Evolutionary conservation across 805 yeast genomes (phyloP).

Genomic region (Starmerella floris): DNA sequence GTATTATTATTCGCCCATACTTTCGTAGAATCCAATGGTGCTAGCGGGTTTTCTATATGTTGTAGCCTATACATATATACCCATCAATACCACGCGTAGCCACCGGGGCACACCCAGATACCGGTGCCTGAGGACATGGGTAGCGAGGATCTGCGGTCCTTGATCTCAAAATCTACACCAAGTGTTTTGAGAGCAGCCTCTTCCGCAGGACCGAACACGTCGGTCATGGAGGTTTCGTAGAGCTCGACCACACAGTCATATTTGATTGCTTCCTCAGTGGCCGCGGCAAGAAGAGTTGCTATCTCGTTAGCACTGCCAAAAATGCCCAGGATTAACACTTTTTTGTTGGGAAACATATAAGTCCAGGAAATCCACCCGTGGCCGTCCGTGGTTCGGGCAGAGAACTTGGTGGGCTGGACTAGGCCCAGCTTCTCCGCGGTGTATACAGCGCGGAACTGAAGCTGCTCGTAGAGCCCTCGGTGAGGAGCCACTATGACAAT

Average conservation of each 20-base stretch:
- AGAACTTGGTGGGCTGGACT: slow-evolving; percentile 5
- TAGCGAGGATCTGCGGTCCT: slow-evolving; percentile 4
- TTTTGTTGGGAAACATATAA: slow-evolving; percentile 7
- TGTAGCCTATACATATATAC: background rate
- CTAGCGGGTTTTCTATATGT: background rate
- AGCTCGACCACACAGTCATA: slow-evolving; percentile 7
- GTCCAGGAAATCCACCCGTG: slow-evolving; percentile 19
- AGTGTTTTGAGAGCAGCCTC: slow-evolving; percentile 9
- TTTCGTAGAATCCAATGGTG: too few species aligned
- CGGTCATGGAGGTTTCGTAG: slow-evolving; percentile 9
- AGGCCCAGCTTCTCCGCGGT: slow-evolving; percentile 11
- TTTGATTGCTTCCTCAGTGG: slow-evolving; percentile 6
- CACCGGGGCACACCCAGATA: slow-evolving; percentile 12
- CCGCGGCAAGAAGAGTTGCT: slow-evolving; percentile 8
- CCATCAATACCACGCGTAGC: slow-evolving; percentile 12
- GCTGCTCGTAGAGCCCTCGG: slow-evolving; percentile 13
- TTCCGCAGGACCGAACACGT: slow-evolving; percentile 1
- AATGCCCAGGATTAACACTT: slow-evolving; percentile 10
- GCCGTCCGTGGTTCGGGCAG: slow-evolving; percentile 15
- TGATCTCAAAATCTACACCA: background rate
- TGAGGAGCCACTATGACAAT: slow-evolving; percentile 10
- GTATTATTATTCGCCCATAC: too few species aligned
- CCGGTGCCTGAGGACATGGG: slow-evolving; percentile 10
- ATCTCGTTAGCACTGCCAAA: slow-evolving; percentile 17
- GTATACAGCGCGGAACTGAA: slow-evolving; percentile 9